These are phyloP conservation scores for Lycium ferocissimum DNA, from an alignment of 257 asterid genomes.

Conservation along the genomic window DNA sequence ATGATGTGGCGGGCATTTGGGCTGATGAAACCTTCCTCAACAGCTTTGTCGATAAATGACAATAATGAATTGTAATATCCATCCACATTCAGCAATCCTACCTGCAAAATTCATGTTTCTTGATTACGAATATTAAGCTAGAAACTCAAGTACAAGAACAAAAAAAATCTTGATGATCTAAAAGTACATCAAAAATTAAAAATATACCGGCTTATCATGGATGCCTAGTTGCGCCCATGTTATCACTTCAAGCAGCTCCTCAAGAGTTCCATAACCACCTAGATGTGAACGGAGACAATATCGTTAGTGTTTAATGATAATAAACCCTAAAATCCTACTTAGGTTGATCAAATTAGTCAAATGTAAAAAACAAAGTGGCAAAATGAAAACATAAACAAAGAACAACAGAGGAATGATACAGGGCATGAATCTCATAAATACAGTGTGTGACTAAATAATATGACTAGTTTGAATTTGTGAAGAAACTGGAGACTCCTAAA, in stretches of 20 bases:
- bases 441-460: not conserved
- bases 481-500: not conserved
- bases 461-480: conserved; percentile 27
- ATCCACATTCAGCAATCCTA: conserved; percentile 93
- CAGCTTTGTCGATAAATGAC: conserved; percentile 90
- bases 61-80: conserved; percentile 83
- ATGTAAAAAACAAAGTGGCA: not conserved
- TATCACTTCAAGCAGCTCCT: conserved; percentile 95
- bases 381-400: not conserved
- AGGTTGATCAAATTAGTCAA: not conserved
- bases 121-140: not conserved
- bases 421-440: not conserved
- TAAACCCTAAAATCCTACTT: not conserved
- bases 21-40: conserved; percentile 86
- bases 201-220: conserved; percentile 90
- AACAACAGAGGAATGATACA: not conserved
- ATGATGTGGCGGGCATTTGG: conserved; percentile 91
- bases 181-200: not conserved
- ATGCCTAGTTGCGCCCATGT: conserved; percentile 99
- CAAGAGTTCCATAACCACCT: conserved; percentile 99
- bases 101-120: conserved; percentile 50
- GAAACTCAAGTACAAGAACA: not conserved
- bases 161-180: not conserved
- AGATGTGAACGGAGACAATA: conserved; percentile 22
- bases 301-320: not conserved